Percentiles rank a stretch among this genome's conserved stretches.
phyloP scores from a whole-genome alignment of 805 yeast genomes.

The Torulaspora maleeae region DNA sequence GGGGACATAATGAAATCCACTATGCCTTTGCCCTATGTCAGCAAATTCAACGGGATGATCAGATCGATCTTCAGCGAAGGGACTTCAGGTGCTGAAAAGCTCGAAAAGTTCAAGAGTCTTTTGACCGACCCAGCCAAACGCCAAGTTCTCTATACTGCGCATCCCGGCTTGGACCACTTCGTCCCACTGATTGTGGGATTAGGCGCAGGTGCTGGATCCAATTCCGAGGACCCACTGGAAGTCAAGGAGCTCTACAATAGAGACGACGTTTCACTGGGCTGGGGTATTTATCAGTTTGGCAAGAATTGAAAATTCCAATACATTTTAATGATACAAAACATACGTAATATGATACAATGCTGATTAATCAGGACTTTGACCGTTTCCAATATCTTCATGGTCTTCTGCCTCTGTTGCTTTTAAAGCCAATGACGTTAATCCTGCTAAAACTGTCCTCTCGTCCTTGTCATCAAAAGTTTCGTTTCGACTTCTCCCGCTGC shows the following conservation, averaged over 20 bases:
- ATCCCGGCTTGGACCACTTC: constrained; percentile 76
- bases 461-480: not conserved
- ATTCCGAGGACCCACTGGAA: constrained; percentile 1
- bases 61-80: constrained; percentile 28
- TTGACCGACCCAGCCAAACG: constrained; percentile 28
- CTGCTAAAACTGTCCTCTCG: constrained; percentile 4
- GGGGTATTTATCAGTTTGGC: constrained; percentile 60
- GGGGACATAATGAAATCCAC: constrained; percentile 3
- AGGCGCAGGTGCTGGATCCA: constrained; percentile 38
- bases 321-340: constrained; percentile 4
- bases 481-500: constrained; percentile 16
- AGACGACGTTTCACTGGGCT: constrained; percentile 50
- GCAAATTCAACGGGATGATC: constrained; percentile 48
- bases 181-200: constrained; percentile 62
- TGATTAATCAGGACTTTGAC: not conserved
- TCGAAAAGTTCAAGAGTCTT: constrained; percentile 39
- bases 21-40: constrained; percentile 43
- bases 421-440: constrained; percentile 1
- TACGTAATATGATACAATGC: not conserved
- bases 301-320: constrained; percentile 17
- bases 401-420: not conserved
- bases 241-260: constrained; percentile 46
- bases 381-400: not conserved
- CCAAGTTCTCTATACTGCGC: constrained; percentile 47
- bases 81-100: constrained; percentile 29